Conservation (phyloP, 192 early-diverging fungal species). For the Oehlia diaphana region DNA sequence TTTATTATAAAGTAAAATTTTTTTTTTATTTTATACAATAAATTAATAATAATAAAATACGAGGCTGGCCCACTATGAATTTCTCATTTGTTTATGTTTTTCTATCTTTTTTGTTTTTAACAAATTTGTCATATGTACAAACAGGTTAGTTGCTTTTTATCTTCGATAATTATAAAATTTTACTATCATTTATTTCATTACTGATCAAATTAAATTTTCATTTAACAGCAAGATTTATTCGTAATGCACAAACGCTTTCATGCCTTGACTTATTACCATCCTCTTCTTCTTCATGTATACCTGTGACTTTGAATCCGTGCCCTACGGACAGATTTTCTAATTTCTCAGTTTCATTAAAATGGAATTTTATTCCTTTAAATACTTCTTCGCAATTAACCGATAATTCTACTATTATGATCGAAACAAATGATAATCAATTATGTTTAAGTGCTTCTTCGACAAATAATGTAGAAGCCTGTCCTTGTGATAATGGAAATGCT, state of each 20-base stretch:
- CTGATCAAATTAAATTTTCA: background rate
- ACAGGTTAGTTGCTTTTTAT: background rate
- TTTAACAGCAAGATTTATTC: background rate
- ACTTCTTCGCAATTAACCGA: background rate
- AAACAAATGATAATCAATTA: conserved; percentile 10
- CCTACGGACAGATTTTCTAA: background rate
- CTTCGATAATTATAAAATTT: background rate
- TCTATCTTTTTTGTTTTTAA: background rate
- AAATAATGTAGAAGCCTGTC: conserved; percentile 18
- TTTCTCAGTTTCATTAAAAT: background rate
- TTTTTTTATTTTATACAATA: too few species aligned
- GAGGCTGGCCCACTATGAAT: background rate
- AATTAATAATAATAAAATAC: background rate
- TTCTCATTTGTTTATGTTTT: background rate
- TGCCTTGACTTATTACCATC: background rate
- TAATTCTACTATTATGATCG: conserved; percentile 1
- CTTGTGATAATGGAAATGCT: conserved; percentile 1
- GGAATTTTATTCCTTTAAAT: background rate
- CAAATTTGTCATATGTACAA: background rate
- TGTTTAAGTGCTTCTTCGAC: background rate
- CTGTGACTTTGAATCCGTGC: background rate
- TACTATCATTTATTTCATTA: background rate
- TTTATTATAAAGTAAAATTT: too few species aligned
- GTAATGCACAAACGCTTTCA: background rate
- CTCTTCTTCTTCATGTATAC: background rate